These are phyloP conservation scores for Penicillium atrosanguineum DNA, from an alignment of 495 filamentous ascomycete species.

Conservation along the genomic window DNA sequence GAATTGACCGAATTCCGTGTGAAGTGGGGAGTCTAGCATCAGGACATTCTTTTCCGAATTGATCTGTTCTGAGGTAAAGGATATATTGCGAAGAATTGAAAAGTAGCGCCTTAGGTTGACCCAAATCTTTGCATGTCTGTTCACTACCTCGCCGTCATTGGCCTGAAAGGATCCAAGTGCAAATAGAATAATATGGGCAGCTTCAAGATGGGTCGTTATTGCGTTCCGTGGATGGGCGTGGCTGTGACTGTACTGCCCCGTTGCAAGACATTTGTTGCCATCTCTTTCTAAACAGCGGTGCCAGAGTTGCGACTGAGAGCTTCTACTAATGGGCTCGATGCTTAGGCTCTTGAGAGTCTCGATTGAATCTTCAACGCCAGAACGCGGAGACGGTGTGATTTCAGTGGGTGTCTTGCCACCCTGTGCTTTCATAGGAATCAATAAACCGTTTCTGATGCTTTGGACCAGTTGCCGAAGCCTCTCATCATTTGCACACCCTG, in stretches of 20 bases:
- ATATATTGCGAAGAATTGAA: constrained; percentile 6
- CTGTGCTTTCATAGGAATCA: constrained; percentile 18
- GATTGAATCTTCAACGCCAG: constrained; percentile 14
- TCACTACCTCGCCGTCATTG: constrained; percentile 7
- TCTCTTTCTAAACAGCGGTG: constrained; percentile 16
- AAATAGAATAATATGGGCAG: constrained; percentile 15
- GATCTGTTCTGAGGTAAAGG: constrained; percentile 10
- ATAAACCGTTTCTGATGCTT: constrained; percentile 11
- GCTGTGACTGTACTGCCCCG: constrained; percentile 7
- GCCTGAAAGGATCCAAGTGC: constrained; percentile 10
- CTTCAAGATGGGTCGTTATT: constrained; percentile 13
- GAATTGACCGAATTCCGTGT: constrained; percentile 15
- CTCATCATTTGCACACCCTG: constrained; percentile 14
- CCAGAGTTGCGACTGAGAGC: constrained; percentile 9
- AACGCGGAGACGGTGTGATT: constrained; percentile 11
- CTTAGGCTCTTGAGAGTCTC: constrained; percentile 13
- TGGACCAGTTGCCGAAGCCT: constrained; percentile 17
- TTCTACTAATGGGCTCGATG: constrained; percentile 9
- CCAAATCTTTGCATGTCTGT: constrained; percentile 12
- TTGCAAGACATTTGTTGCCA: constrained; percentile 15
- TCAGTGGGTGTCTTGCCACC: constrained; percentile 16
- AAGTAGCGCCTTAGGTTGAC: constrained; percentile 14
- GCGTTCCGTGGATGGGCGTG: constrained; percentile 12
- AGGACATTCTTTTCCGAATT: constrained; percentile 12
- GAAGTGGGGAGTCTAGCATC: constrained; percentile 8